Evolutionary conservation across 352 stramenopile species (phyloP).

Genomic region (Phytophthora meadii): DNA sequence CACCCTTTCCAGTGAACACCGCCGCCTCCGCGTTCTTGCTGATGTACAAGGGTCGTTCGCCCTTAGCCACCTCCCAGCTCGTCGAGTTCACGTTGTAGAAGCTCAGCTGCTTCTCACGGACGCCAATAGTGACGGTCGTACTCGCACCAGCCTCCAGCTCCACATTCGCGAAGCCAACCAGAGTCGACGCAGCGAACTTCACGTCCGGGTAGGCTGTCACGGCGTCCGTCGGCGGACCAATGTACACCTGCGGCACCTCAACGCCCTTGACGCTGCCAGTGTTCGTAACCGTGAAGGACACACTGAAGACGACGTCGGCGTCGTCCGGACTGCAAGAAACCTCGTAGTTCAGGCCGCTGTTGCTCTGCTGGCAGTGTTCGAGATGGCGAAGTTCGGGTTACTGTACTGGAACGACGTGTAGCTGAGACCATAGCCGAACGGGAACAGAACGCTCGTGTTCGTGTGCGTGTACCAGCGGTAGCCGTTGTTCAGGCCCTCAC

Average conservation of each 20-base stretch:
- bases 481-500: slow-evolving; percentile 40
- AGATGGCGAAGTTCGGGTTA: slow-evolving; percentile 39
- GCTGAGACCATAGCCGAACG: slow-evolving; percentile 40
- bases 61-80: slow-evolving; percentile 34
- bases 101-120: slow-evolving; percentile 40
- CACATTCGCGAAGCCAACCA: slow-evolving; percentile 42
- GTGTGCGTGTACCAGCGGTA: slow-evolving; percentile 43
- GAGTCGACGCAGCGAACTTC: slow-evolving; percentile 25
- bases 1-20: slow-evolving; percentile 32
- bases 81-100: slow-evolving; percentile 38
- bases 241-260: slow-evolving; percentile 43
- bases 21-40: slow-evolving; percentile 37
- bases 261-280: slow-evolving; percentile 38
- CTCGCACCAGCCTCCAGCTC: slow-evolving; percentile 41
- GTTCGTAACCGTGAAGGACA: slow-evolving; percentile 36
- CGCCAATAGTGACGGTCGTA: slow-evolving; percentile 33
- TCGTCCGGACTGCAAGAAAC: slow-evolving; percentile 34
- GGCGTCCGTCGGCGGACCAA: slow-evolving; percentile 30
- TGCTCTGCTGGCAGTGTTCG: no score
- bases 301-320: slow-evolving; percentile 30
- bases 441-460: slow-evolving; percentile 42
- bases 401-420: slow-evolving; percentile 47
- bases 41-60: slow-evolving; percentile 29
- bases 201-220: slow-evolving; percentile 33
- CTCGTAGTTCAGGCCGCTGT: slow-evolving; percentile 31